Conservation (phyloP, 208 protist genomes). For the Acanthamoeba castellanii region DNA sequence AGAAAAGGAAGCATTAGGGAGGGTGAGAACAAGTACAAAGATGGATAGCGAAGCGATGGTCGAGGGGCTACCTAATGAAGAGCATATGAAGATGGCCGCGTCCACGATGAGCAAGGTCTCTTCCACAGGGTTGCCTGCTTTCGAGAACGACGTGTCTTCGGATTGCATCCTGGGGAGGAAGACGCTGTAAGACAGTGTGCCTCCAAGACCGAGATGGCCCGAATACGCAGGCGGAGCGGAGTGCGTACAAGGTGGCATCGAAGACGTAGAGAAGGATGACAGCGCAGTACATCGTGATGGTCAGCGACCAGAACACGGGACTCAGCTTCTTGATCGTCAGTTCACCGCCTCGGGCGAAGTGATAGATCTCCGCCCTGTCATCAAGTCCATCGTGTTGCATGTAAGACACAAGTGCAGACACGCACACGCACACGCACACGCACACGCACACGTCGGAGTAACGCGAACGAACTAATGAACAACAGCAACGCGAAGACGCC, state of each 20-base stretch:
- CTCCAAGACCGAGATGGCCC: not conserved
- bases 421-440: not conserved
- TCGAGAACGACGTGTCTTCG: not conserved
- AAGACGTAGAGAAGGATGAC: constrained; percentile 14
- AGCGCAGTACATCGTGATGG: constrained; percentile 41
- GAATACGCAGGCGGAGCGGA: not conserved
- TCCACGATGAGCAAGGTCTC: not conserved
- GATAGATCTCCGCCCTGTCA: constrained; percentile 56
- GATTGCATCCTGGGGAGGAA: not conserved
- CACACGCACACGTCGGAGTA: not conserved
- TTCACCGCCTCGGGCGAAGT: constrained; percentile 19
- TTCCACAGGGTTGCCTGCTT: constrained; percentile 40
- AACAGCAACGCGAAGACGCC: not conserved
- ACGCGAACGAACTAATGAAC: not conserved
- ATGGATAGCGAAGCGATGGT: not conserved
- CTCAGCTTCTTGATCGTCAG: constrained; percentile 35
- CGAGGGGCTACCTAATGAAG: not conserved
- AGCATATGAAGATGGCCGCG: constrained; percentile 13
- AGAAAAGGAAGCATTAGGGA: not conserved
- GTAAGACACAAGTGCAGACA: not conserved
- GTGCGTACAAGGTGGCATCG: constrained; percentile 35
- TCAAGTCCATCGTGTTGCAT: not conserved
- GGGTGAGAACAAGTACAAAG: not conserved
- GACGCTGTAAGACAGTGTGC: not conserved
- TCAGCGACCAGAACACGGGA: constrained; percentile 59